Conservation (phyloP, 148 eudicot species). For the Amaranthus cruentus region DNA sequence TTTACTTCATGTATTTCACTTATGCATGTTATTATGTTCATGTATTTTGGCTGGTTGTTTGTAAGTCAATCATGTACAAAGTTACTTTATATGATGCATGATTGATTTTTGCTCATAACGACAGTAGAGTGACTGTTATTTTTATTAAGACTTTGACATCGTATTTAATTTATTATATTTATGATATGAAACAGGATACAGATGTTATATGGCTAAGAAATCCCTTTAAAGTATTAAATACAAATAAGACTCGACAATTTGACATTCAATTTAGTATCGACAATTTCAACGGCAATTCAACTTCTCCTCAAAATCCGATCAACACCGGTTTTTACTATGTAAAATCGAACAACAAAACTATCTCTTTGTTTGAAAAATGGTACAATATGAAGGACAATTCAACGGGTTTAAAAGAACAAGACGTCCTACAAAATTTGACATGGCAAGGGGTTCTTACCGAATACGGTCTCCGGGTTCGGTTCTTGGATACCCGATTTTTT, state of each 20-base stretch:
- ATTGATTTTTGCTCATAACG: too few species aligned
- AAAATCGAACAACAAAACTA: slow-evolving; percentile 58
- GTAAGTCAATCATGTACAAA: too few species aligned
- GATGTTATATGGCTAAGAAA: slow-evolving; percentile 73
- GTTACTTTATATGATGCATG: too few species aligned
- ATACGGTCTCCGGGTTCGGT: slow-evolving; percentile 33
- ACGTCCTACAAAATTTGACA: slow-evolving; percentile 40
- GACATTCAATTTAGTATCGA: slow-evolving; percentile 62
- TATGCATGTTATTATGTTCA: too few species aligned
- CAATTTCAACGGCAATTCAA: slow-evolving; percentile 32
- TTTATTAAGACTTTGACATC: background rate
- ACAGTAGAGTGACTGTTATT: background rate
- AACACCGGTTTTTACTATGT: slow-evolving; percentile 83
- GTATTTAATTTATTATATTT: background rate
- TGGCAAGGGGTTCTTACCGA: slow-evolving; percentile 21
- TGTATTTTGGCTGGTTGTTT: too few species aligned
- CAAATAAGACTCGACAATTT: slow-evolving; percentile 14
- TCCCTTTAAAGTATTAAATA: slow-evolving; percentile 41
- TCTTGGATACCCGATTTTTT: slow-evolving; percentile 48
- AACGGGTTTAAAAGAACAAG: slow-evolving; percentile 64
- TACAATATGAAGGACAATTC: slow-evolving; percentile 52
- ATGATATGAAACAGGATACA: slow-evolving; percentile 38
- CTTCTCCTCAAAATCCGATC: slow-evolving; percentile 33
- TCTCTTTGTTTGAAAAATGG: slow-evolving; percentile 53
- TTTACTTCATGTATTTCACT: too few species aligned